Conservation (phyloP, 1,139 yeast genomes). For the Suhomyces taliae region DNA sequence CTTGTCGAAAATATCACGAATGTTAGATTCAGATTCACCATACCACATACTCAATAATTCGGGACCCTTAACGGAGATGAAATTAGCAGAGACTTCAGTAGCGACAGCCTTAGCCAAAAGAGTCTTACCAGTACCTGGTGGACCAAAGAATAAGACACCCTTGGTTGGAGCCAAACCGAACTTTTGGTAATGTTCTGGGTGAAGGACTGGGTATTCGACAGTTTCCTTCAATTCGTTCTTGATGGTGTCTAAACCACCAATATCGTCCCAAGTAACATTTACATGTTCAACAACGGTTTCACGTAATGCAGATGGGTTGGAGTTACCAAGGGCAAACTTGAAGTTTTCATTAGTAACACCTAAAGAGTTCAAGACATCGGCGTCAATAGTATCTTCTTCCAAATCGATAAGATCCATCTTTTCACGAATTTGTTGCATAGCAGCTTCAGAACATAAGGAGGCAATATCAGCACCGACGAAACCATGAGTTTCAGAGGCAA, state of each 20-base stretch:
- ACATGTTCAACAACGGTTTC: conserved; percentile 99
- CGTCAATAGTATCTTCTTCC: conserved; percentile 97
- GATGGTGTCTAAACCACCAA: conserved; percentile 93
- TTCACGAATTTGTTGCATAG: conserved; percentile 92
- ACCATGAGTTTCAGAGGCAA: conserved; percentile 83
- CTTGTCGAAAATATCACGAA: conserved; percentile 95
- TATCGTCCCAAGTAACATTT: conserved; percentile 97
- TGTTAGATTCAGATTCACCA: conserved; percentile 97
- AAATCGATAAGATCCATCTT: conserved; percentile 98
- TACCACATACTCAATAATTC: conserved; percentile 98
- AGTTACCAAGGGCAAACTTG: conserved; percentile 94
- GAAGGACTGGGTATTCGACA: conserved; percentile 96
- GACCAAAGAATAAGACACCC: conserved; percentile 98
- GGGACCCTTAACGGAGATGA: conserved; percentile 96
- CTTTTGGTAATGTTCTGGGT: conserved; percentile 97
- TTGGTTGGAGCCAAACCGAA: conserved; percentile 96
- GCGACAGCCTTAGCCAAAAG: conserved; percentile 97
- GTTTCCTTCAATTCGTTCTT: conserved; percentile 97
- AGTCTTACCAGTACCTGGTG: conserved; percentile 99
- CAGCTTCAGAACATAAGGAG: conserved; percentile 97
- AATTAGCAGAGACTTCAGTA: conserved; percentile 95
- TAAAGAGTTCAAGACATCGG: conserved; percentile 91
- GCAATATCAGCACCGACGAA: conserved; percentile 87
- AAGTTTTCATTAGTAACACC: conserved; percentile 99
- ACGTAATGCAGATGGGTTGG: conserved; percentile 98